Base-by-base conservation (phyloP, 768 basidiomycete species). In the Boletus speciosus region DNA sequence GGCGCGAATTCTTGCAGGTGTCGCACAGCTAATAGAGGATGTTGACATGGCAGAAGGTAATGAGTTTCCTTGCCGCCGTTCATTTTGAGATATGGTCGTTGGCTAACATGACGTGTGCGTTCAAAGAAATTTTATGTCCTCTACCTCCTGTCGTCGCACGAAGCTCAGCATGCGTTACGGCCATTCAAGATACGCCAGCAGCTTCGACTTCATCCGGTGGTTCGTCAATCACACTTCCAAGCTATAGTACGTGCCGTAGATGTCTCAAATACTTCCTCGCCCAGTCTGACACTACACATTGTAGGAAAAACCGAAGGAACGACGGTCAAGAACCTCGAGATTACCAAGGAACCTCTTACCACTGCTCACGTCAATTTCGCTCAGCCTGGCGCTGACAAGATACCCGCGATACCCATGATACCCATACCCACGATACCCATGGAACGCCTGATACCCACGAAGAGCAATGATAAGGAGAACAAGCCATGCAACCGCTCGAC, bases 391-490 rank as follows among this genome's bases (percentile, higher is more conserved):
- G 54, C 63, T 46, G 32, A 34, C 29, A 48, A 47, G 50, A 36
- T 47, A 49, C 49, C 52, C 39, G 35, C 43, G 51, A 52, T 11
- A 21, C 48, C 54, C 29, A 47, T 15, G 8, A 49, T 61, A 49
- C 49, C 55, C 12, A 50, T 42, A 37, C 45, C 49, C 16, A 34
- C 19, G 39, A 46, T 52, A 37, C 45, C 51, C 31, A 46, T 49
- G 56, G 51, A 19, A 27, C 51, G 50, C 49, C 3, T 9, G n/a
- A 55, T 41, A 39, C 25, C 37, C 16, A n/a, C 46, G 34, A 59
- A 40, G 11, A 31, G 47, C 29, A 50, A 41, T 45, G 45, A 45
- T 23, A 59, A 68, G 37, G 66, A 66, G 47, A 65, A 65, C 38
- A 41, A 31, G 21, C 2, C 51, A 36, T 38, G 40, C 42, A 42